A percentile compares a stretch with the other conserved stretches of the same genome.
Conservation (phyloP, 2,329 filamentous ascomycete genomes). For the Xylariaceae sp. region DNA sequence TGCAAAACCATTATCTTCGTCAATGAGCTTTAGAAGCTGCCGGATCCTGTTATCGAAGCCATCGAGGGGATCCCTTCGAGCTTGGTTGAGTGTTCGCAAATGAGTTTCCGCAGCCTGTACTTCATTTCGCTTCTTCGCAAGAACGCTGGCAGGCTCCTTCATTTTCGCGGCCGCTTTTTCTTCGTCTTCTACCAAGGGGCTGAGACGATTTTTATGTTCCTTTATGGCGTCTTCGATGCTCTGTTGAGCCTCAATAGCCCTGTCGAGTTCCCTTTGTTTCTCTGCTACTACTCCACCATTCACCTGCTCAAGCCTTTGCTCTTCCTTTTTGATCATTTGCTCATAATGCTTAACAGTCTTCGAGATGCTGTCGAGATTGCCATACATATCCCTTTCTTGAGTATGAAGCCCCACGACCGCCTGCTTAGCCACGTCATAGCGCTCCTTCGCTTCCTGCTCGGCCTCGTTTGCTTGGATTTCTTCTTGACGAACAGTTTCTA, state of each 20-base stretch:
- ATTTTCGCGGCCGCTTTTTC: constrained; percentile 36
- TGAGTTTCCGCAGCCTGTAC: constrained; percentile 58
- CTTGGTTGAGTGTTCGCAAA: constrained; percentile 60
- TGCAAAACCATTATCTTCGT: constrained; percentile 71
- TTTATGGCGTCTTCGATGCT: constrained; percentile 47
- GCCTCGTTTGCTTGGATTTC: constrained; percentile 55
- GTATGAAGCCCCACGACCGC: constrained; percentile 61
- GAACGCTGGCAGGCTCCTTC: constrained; percentile 41
- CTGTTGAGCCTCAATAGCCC: constrained; percentile 59
- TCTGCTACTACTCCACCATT: constrained; percentile 73
- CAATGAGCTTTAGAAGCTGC: constrained; percentile 71
- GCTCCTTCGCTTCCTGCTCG: constrained; percentile 56
- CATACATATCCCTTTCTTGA: constrained; percentile 71
- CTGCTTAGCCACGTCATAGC: constrained; percentile 59
- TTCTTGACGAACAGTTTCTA: constrained; percentile 54
- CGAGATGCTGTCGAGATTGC: constrained; percentile 61
- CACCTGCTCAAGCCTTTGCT: constrained; percentile 67
- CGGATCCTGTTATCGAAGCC: constrained; percentile 71
- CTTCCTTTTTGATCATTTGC: constrained; percentile 60
- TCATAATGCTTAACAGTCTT: constrained; percentile 54
- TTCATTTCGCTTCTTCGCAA: constrained; percentile 59
- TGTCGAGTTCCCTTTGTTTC: constrained; percentile 65
- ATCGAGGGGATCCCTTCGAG: constrained; percentile 64
- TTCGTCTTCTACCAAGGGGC: constrained; percentile 39
- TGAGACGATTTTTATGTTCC: constrained; percentile 35